These are phyloP conservation scores for Lathyrus aphaca DNA, from an alignment of 306 rosid species.

Conservation along the genomic window DNA sequence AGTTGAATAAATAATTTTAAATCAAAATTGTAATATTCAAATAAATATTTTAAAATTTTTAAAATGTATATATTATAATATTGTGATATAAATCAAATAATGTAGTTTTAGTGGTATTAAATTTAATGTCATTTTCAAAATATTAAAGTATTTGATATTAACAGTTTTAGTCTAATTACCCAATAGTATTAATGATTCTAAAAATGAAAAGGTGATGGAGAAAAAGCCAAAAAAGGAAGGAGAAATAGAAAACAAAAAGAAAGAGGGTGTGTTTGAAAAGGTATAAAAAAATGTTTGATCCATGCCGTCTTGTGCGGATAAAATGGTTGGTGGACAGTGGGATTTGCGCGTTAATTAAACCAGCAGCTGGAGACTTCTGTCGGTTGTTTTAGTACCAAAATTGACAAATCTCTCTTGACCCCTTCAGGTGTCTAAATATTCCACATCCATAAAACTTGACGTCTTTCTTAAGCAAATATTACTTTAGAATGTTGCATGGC, in stretches of 20 bases:
- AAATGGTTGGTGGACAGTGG: conserved; percentile 13
- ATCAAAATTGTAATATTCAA: too few relatives aligned
- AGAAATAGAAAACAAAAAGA: not conserved
- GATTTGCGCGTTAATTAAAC: conserved; percentile 20
- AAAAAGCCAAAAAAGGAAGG: not conserved
- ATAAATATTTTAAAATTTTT: too few relatives aligned
- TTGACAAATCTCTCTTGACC: conserved; percentile 30
- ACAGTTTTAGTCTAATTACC: too few relatives aligned
- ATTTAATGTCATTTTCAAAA: too few relatives aligned
- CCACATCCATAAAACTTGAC: conserved; percentile 11
- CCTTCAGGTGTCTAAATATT: conserved; percentile 18
- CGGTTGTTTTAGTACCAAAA: conserved; percentile 45
- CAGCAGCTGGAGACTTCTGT: conserved; percentile 29
- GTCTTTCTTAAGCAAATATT: not conserved
- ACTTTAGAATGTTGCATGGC: conserved; percentile 37
- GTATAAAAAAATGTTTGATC: not conserved
- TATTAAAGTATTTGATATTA: too few relatives aligned
- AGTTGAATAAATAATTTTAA: too few relatives aligned
- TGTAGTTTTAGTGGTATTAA: too few relatives aligned
- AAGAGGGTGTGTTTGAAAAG: not conserved
- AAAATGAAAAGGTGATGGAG: not conserved
- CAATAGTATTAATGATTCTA: too few relatives aligned
- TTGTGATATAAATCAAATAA: too few relatives aligned
- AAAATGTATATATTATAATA: too few relatives aligned
- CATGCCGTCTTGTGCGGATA: conserved; percentile 14